Evolutionary conservation across 441 rosid genomes (phyloP), one percentile per base, ranked within the genome.

Genomic region (Arabidopsis hybrid): DNA sequence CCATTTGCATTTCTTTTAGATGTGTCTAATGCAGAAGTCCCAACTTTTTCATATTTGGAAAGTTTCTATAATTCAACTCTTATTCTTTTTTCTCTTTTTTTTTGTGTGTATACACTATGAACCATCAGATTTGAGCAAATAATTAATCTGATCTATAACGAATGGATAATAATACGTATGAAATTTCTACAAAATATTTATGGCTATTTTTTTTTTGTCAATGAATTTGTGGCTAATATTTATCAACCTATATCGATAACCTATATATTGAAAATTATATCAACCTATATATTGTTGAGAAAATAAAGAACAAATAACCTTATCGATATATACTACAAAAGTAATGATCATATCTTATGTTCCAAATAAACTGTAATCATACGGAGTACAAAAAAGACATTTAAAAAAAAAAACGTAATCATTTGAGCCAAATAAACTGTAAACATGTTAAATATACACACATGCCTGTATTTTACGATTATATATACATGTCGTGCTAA

Each of bases 1-100:
- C 26, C 78, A 52, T 53, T 75, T 68, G 51, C 52, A 60, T 52
- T 60, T 7, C 50, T 58, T 58, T 32, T 38, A 18, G 7, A n/a
- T 45, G 49, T 45, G 39, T 56, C 43, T 66, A 13, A 12, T 59
- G 61, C 55, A 21, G 26, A 50, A 59, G 34, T 67, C 40, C 40
- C 49, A 67, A 21, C 69, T 67, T 74, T 51, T 74, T 67, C 57
- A 67, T 51, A 32, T 74, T 67, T 67, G 68, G 63, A 67, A 60
- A 67, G 47, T 42, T 39, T 51, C 1, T 74, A 74, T 60, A 50
- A 60, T 67, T 74, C 49, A 51, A 17, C 21, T 66, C 10, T 39
- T 66, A 36, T 21, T 21, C 26, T 21, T 21, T 21, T 21, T 36
- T 40, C 5, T 11, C 11, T 10, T 39, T n/a, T 43, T 34, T 4